Evolutionary conservation across 208 protist species (phyloP), one percentile per base, ranked within the genome.

Genomic region (Herpetomonas tarakana): DNA sequence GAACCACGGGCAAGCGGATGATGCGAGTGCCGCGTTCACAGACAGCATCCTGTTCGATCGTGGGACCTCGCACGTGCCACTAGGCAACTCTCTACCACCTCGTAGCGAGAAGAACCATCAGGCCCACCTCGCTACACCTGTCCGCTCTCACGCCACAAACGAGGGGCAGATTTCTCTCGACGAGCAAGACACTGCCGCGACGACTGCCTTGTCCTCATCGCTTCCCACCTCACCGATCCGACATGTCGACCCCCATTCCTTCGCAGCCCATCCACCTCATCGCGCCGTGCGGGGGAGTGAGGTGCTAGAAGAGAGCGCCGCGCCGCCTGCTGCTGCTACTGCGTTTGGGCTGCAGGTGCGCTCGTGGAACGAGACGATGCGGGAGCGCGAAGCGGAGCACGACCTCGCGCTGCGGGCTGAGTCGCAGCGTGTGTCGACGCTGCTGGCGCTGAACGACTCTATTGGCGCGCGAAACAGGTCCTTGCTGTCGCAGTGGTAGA

Each of bases 41-140:
- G 44, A 18, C 63, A 53, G 0, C 25, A 35, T 6, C 55, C 56
- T 27, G 52, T 71, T 54, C 25, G 38, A 14, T 54, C n/a, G n/a
- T n/a, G n/a, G n/a, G n/a, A 21, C 62, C n/a, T 19, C 2, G 22
- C 18, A 19, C 18, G 52, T 9, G 11, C 22, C 38, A 21, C 11
- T 18, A 24, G 38, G 11, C 6, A 41, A 14, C 35, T 18, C 9
- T 14, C 6, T 18, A 6, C 35, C 35, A 41, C 35, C 35, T 6
- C 14, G 9, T 14, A 41, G 9, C 9, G 35, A 41, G 35, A 14
- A 6, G 9, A n/a, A n/a, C n/a, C n/a, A n/a, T n/a, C n/a, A n/a
- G n/a, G n/a, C n/a, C n/a, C n/a, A n/a, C n/a, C 35, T 41, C 9
- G 6, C 14, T 14, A 41, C 35, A 6, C 35, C 35, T 18, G 35